phyloP scores from a whole-genome alignment of 495 filamentous ascomycete species.

The Talaromyces trachyspermus region DNA sequence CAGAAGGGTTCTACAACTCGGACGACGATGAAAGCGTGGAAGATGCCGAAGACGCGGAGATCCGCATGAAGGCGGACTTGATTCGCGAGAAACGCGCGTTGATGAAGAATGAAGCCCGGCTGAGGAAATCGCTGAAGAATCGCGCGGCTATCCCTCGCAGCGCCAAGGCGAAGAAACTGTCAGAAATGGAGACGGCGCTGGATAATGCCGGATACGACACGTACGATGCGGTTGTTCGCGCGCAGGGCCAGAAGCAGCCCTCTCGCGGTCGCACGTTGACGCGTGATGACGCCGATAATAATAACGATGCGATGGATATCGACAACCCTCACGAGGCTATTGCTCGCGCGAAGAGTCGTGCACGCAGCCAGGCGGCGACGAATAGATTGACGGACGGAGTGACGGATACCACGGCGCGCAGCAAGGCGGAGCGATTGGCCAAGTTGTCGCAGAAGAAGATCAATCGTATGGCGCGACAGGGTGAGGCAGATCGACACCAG shows the following conservation, averaged over 20 bases:
- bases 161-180: constrained; percentile 65
- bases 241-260: constrained; percentile 51
- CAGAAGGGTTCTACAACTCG: constrained; percentile 72
- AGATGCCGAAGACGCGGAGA: constrained; percentile 78
- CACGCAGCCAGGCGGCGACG: constrained; percentile 64
- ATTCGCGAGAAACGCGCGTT: constrained; percentile 87
- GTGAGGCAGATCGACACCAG: constrained; percentile 92
- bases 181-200: constrained; percentile 76
- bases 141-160: constrained; percentile 79
- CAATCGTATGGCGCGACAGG: constrained; percentile 94
- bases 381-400: constrained; percentile 80
- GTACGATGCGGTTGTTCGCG: constrained; percentile 61
- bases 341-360: constrained; percentile 67
- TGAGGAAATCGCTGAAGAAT: constrained; percentile 94
- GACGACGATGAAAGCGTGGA: constrained; percentile 58
- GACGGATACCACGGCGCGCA: constrained; percentile 41
- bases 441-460: constrained; percentile 96
- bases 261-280: constrained; percentile 53
- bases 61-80: constrained; percentile 82
- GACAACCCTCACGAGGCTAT: constrained; percentile 59
- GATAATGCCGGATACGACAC: constrained; percentile 81
- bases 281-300: constrained; percentile 46
- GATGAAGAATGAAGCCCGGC: constrained; percentile 84
- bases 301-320: constrained; percentile 80
- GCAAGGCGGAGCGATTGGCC: constrained; percentile 72